These are phyloP conservation scores for Melocanna baccifera DNA, from an alignment of 176 grass and related monocot genomes.

Conservation along the genomic window DNA sequence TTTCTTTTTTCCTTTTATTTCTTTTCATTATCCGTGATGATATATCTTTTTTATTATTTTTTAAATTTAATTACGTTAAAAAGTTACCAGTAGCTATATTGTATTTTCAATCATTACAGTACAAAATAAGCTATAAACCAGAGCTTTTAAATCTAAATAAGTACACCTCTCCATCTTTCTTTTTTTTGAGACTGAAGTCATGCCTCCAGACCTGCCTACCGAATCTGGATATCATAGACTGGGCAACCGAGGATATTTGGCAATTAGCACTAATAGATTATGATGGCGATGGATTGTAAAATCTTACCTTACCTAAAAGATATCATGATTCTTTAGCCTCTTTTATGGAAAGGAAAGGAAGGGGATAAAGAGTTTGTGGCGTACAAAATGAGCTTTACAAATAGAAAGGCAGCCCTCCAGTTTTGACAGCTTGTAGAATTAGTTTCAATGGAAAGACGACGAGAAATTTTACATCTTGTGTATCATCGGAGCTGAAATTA, in stretches of 20 bases:
- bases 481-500: not conserved
- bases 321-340: not conserved
- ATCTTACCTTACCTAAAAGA: conserved; percentile 8
- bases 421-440: not conserved
- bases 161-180: too few relatives aligned
- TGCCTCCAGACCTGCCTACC: not conserved
- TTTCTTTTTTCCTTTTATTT: too few relatives aligned
- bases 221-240: not conserved
- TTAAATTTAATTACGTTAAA: too few relatives aligned
- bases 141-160: too few relatives aligned
- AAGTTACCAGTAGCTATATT: too few relatives aligned
- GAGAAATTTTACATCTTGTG: not conserved
- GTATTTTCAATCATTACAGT: too few relatives aligned
- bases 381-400: not conserved
- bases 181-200: not conserved
- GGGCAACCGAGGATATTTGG: not conserved
- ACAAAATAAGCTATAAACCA: too few relatives aligned
- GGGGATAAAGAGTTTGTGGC: not conserved
- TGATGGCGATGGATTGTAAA: not conserved
- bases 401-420: not conserved
- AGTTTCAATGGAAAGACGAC: not conserved
- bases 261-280: not conserved
- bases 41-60: too few relatives aligned
- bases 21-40: too few relatives aligned
- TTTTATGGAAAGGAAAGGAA: conserved; percentile 2